phyloP scores from a whole-genome alignment of 2,329 filamentous ascomycete species.

The Calcarisporium arbuscula region DNA sequence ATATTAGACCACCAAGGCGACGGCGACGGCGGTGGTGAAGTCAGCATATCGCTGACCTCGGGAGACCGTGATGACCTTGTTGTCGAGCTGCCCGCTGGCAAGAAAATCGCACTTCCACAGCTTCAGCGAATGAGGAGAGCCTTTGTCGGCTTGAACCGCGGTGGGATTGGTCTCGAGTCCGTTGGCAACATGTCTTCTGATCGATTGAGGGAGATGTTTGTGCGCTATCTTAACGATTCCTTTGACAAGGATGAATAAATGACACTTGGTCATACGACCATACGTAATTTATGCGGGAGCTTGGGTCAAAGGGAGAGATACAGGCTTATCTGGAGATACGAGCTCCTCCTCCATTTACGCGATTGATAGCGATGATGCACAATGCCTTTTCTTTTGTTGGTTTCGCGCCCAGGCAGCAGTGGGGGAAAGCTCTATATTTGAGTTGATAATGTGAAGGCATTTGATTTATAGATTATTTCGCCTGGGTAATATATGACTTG shows the following conservation, averaged over 20 bases:
- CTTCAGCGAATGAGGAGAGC: constrained; percentile 72
- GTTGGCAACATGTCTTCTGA: constrained; percentile 47
- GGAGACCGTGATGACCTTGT: constrained; percentile 41
- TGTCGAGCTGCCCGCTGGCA: constrained; percentile 57
- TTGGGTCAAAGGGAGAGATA: too few relatives aligned
- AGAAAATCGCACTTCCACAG: constrained; percentile 64
- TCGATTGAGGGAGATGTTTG: constrained; percentile 57
- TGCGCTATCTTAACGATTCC: constrained; percentile 59
- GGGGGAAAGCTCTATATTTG: too few relatives aligned
- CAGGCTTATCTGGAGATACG: neutral
- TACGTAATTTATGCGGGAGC: too few relatives aligned
- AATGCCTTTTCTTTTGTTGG: too few relatives aligned
- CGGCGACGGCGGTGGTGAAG: constrained; percentile 56
- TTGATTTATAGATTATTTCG: too few relatives aligned
- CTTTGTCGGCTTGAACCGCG: constrained; percentile 71
- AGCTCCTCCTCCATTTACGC: neutral
- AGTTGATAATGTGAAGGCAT: too few relatives aligned
- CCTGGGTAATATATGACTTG: too few relatives aligned
- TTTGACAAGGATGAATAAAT: constrained; percentile 49
- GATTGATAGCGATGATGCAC: too few relatives aligned
- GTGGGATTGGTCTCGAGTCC: constrained; percentile 53
- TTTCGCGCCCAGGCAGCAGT: too few relatives aligned
- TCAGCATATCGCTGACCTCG: constrained; percentile 38
- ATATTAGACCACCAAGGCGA: constrained; percentile 66
- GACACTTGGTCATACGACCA: neutral